These are phyloP conservation scores for Beta vulgaris DNA, from an alignment of 148 eudicot species.

Conservation along the genomic window DNA sequence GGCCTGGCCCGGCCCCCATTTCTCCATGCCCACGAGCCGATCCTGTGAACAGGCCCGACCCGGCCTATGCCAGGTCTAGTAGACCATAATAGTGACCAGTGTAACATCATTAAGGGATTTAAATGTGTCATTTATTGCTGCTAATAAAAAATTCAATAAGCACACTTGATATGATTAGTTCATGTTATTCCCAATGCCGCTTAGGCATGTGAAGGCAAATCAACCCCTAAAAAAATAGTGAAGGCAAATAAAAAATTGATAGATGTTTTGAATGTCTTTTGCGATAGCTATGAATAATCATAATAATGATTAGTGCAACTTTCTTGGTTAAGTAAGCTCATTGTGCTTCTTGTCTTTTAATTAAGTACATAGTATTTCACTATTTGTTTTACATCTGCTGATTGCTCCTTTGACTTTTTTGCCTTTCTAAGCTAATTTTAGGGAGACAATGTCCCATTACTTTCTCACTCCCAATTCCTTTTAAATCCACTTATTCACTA, in stretches of 20 bases:
- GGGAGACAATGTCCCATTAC: slow-evolving; percentile 41
- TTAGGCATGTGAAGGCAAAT: slow-evolving; percentile 56
- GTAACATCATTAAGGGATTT: slow-evolving; percentile 29
- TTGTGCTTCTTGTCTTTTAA: slow-evolving; percentile 28
- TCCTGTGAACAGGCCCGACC: no score
- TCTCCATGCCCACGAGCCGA: no score
- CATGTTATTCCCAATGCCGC: slow-evolving; percentile 63
- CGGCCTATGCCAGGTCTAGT: background rate
- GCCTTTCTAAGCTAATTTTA: slow-evolving; percentile 42
- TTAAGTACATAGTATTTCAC: background rate
- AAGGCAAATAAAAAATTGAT: slow-evolving; percentile 37
- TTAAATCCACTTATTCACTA: background rate
- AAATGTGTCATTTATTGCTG: slow-evolving; percentile 4
- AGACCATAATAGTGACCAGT: slow-evolving; percentile 27
- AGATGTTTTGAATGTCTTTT: slow-evolving; percentile 31
- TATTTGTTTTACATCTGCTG: slow-evolving; percentile 20
- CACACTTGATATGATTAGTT: slow-evolving; percentile 45
- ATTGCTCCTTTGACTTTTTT: slow-evolving; percentile 50
- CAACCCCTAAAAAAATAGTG: no score
- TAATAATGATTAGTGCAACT: slow-evolving; percentile 29
- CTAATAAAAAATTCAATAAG: slow-evolving; percentile 39
- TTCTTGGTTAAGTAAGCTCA: slow-evolving; percentile 23
- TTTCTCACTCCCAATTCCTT: slow-evolving; percentile 4
- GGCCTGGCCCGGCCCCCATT: no score
- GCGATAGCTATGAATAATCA: slow-evolving; percentile 24